Evolutionary conservation across 2,329 filamentous ascomycete species (phyloP).

Genomic region (Xylaria sp.): DNA sequence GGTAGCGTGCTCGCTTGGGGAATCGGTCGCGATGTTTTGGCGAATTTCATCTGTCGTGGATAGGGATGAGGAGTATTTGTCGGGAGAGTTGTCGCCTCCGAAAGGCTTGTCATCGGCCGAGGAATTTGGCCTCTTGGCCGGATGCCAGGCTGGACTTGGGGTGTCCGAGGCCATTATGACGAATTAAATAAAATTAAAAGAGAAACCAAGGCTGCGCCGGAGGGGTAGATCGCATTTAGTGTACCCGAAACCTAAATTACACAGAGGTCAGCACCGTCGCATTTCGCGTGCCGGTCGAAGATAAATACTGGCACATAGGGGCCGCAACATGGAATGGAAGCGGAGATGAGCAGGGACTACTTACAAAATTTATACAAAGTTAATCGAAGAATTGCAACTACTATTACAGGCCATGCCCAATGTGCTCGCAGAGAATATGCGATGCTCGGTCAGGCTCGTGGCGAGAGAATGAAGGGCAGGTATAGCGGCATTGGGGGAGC

Average conservation of each 20-base stretch:
- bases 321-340: constrained; percentile 21
- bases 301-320: constrained; percentile 28
- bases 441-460: constrained; percentile 22
- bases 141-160: constrained; percentile 60
- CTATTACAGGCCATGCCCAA: constrained; percentile 46
- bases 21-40: constrained; percentile 18
- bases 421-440: constrained; percentile 21
- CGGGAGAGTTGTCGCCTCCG: constrained; percentile 20
- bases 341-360: constrained; percentile 27
- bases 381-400: constrained; percentile 36
- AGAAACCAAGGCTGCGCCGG: constrained; percentile 33
- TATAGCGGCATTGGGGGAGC: constrained; percentile 17
- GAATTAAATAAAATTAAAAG: constrained; percentile 47
- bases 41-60: constrained; percentile 13
- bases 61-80: constrained; percentile 24
- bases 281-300: neutral
- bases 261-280: constrained; percentile 36
- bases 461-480: constrained; percentile 10
- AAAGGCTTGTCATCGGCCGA: constrained; percentile 34
- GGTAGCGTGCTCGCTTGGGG: constrained; percentile 33
- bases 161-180: constrained; percentile 57
- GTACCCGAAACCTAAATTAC: constrained; percentile 29
- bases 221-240: constrained; percentile 34
- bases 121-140: constrained; percentile 62
- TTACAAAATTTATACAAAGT: constrained; percentile 48